Evolutionary conservation across 805 yeast species (phyloP), one percentile per base, ranked within the genome.

Genomic region (Candida suzukii): DNA sequence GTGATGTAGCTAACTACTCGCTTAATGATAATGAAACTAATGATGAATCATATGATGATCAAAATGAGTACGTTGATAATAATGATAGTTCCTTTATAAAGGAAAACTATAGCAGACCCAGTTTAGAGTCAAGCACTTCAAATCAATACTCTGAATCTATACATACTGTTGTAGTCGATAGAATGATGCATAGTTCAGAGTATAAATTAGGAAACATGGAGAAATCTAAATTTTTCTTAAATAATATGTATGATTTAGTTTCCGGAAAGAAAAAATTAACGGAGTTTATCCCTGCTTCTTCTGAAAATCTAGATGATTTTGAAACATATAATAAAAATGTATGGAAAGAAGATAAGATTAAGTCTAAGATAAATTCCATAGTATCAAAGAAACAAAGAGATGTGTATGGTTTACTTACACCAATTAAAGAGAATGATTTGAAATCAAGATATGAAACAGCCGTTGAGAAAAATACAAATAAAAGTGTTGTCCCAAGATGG

Each of bases 251-350:
- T 38, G 49, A 53, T 11, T 47, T 44, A 14, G 50, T 48, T 32
- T 37, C 41, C 2, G 37, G 37, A 20, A 40, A 29, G n/a, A n/a
- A n/a, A n/a, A n/a, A n/a, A n/a, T n/a, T n/a, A n/a, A n/a, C n/a
- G n/a, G n/a, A n/a, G n/a, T n/a, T n/a, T n/a, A n/a, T n/a, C n/a
- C n/a, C n/a, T 3, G 26, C 11, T 14, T 28, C 42, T n/a, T 17
- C 26, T 10, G 41, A 40, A 2, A 19, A 48, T 8, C 33, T 47
- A 10, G 43, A 54, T 1, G 67, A 64, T 37, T 64, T 61, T 44
- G 56, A 52, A 16, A 46, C 43, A 14, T 64, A 63, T 40, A 54
- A 57, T 30, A 45, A 36, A 12, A 40, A 45, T 19, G 43, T 63
- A 1, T 36, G 39, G 25, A 43, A 49, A 22, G 67, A 63, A 32